Percentiles rank a stretch among this genome's conserved stretches.
These are phyloP conservation scores for Coemansia sp. DNA, from an alignment of 192 early-diverging fungal genomes.

Conservation along the genomic window DNA sequence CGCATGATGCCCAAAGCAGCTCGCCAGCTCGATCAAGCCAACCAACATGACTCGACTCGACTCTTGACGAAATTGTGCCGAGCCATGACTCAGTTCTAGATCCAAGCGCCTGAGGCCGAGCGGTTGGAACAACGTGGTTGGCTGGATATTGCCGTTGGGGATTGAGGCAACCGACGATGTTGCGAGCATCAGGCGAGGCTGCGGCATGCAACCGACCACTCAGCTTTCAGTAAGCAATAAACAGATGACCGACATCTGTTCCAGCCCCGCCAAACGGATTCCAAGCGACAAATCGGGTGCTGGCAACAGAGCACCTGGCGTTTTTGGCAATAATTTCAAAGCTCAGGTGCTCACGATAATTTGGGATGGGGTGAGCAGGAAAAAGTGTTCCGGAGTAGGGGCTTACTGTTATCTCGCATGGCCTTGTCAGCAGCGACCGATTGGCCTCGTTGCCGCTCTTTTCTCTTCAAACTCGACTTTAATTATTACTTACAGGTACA, in stretches of 20 bases:
- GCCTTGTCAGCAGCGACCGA: neutral
- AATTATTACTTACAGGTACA: slow-evolving; percentile 6
- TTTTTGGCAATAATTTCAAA: neutral
- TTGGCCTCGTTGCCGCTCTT: neutral
- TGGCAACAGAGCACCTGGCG: no score
- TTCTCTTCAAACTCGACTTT: neutral
- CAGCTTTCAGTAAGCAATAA: neutral
- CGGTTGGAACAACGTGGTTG: neutral
- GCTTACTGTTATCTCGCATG: neutral
- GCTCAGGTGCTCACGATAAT: neutral
- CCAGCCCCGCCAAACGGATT: neutral
- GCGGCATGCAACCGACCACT: neutral
- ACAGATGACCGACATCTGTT: no score
- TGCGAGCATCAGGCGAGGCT: neutral
- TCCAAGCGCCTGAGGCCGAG: no score
- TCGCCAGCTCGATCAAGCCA: neutral
- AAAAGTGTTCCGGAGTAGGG: slow-evolving; percentile 7
- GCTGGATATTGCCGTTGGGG: slow-evolving; percentile 1
- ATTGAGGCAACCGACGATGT: no score
- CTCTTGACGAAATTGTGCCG: no score
- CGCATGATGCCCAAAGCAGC: no score
- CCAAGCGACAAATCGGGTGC: neutral
- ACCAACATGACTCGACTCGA: neutral
- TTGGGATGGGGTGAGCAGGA: neutral
- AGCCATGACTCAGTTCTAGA: no score